Conservation (phyloP, 768 basidiomycete species). For the Wakefieldia striispora region DNA sequence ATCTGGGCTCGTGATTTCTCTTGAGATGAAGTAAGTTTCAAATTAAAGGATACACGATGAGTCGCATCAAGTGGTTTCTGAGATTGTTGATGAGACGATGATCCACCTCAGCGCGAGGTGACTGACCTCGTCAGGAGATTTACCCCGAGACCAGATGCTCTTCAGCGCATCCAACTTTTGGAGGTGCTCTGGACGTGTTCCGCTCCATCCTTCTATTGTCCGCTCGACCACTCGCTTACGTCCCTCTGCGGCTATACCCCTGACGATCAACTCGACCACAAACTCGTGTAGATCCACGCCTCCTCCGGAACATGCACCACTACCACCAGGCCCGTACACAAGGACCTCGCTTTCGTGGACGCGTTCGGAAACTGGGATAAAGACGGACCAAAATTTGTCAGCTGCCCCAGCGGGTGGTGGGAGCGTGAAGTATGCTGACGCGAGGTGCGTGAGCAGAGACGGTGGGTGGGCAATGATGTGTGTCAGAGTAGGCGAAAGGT, state of each 20-base stretch:
- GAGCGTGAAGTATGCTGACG: constrained; percentile 65
- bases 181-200: constrained; percentile 43
- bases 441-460: constrained; percentile 62
- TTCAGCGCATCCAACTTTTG: constrained; percentile 52
- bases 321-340: constrained; percentile 54
- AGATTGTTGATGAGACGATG: constrained; percentile 2
- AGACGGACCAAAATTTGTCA: constrained; percentile 80
- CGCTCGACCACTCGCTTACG: constrained; percentile 58
- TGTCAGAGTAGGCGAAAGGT: constrained; percentile 62
- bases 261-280: constrained; percentile 59
- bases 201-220: constrained; percentile 62
- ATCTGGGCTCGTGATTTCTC: constrained; percentile 77
- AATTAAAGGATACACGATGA: constrained; percentile 81
- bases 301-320: constrained; percentile 38
- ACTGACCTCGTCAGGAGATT: constrained; percentile 33
- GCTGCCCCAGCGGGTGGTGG: constrained; percentile 62
- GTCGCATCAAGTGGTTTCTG: constrained; percentile 55
- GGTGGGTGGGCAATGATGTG: constrained; percentile 72
- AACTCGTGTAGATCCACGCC: constrained; percentile 45
- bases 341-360: constrained; percentile 56
- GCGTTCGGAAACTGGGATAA: constrained; percentile 67
- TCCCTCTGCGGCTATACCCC: constrained; percentile 41
- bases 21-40: constrained; percentile 80
- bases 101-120: not conserved
- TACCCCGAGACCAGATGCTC: constrained; percentile 41